These are phyloP conservation scores for Exophiala calicioides DNA, from an alignment of 2,329 filamentous ascomycete genomes.

Conservation along the genomic window DNA sequence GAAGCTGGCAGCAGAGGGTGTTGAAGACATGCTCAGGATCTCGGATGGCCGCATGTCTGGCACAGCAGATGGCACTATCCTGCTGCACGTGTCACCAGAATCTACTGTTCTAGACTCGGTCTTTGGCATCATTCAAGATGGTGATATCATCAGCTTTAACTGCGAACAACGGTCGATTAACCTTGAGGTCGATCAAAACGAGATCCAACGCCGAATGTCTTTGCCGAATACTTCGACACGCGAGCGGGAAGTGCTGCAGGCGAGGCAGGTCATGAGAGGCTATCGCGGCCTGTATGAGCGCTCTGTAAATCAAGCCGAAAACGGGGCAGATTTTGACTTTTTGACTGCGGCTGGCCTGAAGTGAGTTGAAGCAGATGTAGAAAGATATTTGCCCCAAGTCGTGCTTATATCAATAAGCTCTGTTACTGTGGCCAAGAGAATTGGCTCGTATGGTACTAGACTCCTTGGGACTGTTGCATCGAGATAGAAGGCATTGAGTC, in stretches of 20 bases:
- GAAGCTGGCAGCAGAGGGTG: slow-evolving; percentile 49
- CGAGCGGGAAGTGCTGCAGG: slow-evolving; percentile 24
- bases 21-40: slow-evolving; percentile 56
- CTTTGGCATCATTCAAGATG: slow-evolving; percentile 51
- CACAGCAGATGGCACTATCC: slow-evolving; percentile 57
- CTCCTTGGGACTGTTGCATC: too few species aligned
- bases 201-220: too few species aligned
- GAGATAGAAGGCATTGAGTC: too few species aligned
- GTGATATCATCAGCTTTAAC: slow-evolving; percentile 52
- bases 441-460: too few species aligned
- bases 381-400: too few species aligned
- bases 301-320: slow-evolving; percentile 45
- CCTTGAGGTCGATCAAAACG: slow-evolving; percentile 39
- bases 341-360: slow-evolving; percentile 21
- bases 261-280: slow-evolving; percentile 37
- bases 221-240: too few species aligned
- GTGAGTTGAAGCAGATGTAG: too few species aligned
- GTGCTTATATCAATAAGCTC: too few species aligned
- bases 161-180: slow-evolving; percentile 45
- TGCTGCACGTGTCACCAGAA: slow-evolving; percentile 57
- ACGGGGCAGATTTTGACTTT: slow-evolving; percentile 42
- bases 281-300: slow-evolving; percentile 46
- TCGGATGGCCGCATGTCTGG: slow-evolving; percentile 59
- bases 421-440: too few species aligned
- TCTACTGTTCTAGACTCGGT: slow-evolving; percentile 49